Conservation (phyloP, 2,329 filamentous ascomycete species). For the Ascochyta clinopodiicola region DNA sequence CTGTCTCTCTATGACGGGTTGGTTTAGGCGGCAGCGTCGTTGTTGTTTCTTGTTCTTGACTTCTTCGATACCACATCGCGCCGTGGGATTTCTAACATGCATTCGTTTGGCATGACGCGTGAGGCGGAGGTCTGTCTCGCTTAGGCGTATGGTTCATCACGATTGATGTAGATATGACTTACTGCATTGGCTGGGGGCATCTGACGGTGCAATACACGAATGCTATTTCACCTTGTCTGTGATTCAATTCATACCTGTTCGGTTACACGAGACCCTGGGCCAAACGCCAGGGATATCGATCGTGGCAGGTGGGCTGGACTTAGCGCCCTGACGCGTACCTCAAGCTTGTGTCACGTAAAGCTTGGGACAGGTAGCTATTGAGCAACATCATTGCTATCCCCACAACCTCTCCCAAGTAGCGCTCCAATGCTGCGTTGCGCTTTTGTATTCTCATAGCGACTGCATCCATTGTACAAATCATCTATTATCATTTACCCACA, state of each 20-base stretch:
- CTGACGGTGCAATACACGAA: slow-evolving; percentile 20
- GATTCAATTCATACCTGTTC: neutral
- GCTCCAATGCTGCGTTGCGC: neutral
- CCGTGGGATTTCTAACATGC: slow-evolving; percentile 39
- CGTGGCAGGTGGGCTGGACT: slow-evolving; percentile 10
- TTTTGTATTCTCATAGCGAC: neutral
- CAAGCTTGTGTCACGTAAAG: slow-evolving; percentile 20
- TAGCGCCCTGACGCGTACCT: slow-evolving; percentile 27
- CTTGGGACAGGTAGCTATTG: slow-evolving; percentile 36
- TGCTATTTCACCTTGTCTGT: neutral
- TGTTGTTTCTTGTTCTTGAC: slow-evolving; percentile 42
- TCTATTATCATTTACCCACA: neutral
- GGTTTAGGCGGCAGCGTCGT: slow-evolving; percentile 63
- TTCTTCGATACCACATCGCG: slow-evolving; percentile 50
- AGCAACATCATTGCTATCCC: slow-evolving; percentile 27
- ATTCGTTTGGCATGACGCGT: slow-evolving; percentile 42
- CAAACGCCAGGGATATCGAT: neutral
- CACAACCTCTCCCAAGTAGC: slow-evolving; percentile 5
- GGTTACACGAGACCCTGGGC: slow-evolving; percentile 1
- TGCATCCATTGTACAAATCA: neutral
- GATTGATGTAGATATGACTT: slow-evolving; percentile 43
- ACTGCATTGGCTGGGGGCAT: slow-evolving; percentile 16
- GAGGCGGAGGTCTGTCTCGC: slow-evolving; percentile 38
- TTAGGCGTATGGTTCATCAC: slow-evolving; percentile 42
- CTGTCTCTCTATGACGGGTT: slow-evolving; percentile 95